Percentiles rank a stretch among this genome's conserved stretches.
phyloP scores from a whole-genome alignment of 2,329 filamentous ascomycete species.

The Phialophora expanda region DNA sequence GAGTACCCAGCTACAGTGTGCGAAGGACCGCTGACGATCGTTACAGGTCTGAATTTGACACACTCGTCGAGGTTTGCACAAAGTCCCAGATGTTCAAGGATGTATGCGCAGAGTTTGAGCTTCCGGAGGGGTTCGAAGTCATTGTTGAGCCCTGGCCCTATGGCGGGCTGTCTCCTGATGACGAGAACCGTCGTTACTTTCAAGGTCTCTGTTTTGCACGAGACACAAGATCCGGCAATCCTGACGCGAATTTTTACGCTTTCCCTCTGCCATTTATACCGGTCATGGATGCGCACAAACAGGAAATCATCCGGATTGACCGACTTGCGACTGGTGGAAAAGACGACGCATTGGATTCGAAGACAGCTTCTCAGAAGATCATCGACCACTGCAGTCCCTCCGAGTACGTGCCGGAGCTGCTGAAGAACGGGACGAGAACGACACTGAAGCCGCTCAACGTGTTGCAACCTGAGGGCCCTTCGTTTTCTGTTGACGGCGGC shows the following conservation, averaged over 20 bases:
- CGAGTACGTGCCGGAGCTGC: constrained; percentile 60
- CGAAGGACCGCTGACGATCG: not conserved
- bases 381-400: constrained; percentile 59
- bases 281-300: constrained; percentile 63
- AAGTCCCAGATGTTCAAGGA: constrained; percentile 59
- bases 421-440: constrained; percentile 54
- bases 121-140: constrained; percentile 60
- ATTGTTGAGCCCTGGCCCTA: constrained; percentile 62
- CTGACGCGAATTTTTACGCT: constrained; percentile 66
- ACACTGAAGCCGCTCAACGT: constrained; percentile 74
- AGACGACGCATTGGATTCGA: constrained; percentile 54
- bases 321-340: constrained; percentile 60
- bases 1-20: not conserved
- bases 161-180: constrained; percentile 57
- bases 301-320: constrained; percentile 63
- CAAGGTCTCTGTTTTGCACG: constrained; percentile 61
- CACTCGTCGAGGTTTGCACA: constrained; percentile 56
- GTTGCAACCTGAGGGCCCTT: constrained; percentile 71
- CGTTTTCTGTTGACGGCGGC: constrained; percentile 63
- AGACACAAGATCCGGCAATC: constrained; percentile 53
- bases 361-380: constrained; percentile 51
- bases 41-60: constrained; percentile 51
- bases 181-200: constrained; percentile 58
- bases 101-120: constrained; percentile 57
- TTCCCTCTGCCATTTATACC: constrained; percentile 66